Evolutionary conservation across 2,329 filamentous ascomycete genomes (phyloP), one percentile per base, ranked within the genome.

Genomic region (Neonectria coccinea): DNA sequence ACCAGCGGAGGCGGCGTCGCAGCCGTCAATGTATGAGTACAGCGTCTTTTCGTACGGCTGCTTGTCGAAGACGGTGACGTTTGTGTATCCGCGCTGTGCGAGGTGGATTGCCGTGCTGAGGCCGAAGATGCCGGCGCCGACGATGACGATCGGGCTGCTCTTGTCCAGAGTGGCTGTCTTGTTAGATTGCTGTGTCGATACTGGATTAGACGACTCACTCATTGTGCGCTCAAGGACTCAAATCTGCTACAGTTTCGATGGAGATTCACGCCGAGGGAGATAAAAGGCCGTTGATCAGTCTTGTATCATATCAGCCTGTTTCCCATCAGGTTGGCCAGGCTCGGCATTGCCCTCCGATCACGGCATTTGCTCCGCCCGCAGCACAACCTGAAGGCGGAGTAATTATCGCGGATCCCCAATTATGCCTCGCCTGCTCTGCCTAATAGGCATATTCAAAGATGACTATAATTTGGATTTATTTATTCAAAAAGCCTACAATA

Each of bases 11-110:
- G 82, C 82, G 5, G 76, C 78, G 69, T 84, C 81, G 53, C 79
- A 78, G 22, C 83, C 83, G 1, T 73, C 63, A 1, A 74, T 66
- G 57, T 81, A 81, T 7, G 79, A 79, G 56, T 85, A 85, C 0
- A 70, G 70, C 0, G 75, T 74, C 36, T 79, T 59, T 12, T 81
- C 76, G 36, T 83, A 70, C 76, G 18, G 79, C 67, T 85, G 81
- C 65, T 78, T 79, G 69, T 87, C 84, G 36, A 86, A 77, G 11
- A 86, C 78, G 9, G 79, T 84, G 27, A 86, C 76, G 63, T 82
- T 77, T 6, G 20, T 76, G 70, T 85, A 86, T 4, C 84, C 84
- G 11, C 80, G 71, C 14, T 67, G 64, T 5, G 73, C 69, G 10
- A 78, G 71, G 51, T 78, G 73, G 39, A 74, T 68, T 3, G 75